phyloP scores from a whole-genome alignment of 495 filamentous ascomycete genomes.

The Cercophora sp. region DNA sequence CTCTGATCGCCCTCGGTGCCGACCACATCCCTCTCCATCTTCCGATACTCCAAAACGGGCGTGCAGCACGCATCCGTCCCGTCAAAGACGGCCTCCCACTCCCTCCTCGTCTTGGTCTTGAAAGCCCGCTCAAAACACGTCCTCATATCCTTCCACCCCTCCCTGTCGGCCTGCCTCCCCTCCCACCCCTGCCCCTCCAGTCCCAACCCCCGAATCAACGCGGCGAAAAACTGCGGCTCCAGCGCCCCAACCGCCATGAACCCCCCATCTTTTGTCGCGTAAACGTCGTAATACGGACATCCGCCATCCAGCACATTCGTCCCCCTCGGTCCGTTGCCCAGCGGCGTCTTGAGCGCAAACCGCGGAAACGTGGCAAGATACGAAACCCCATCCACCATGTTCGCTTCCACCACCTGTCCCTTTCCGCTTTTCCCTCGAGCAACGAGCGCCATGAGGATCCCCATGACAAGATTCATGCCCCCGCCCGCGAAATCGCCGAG shows the following conservation, averaged over 20 bases:
- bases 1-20: constrained; percentile 65
- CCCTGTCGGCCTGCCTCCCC: constrained; percentile 47
- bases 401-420: constrained; percentile 88
- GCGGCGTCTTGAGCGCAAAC: constrained; percentile 52
- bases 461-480: constrained; percentile 70
- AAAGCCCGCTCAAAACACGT: constrained; percentile 60
- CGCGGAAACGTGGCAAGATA: constrained; percentile 75
- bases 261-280: constrained; percentile 74
- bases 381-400: constrained; percentile 89
- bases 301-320: constrained; percentile 79
- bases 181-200: constrained; percentile 53
- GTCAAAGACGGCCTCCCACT: constrained; percentile 86
- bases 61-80: constrained; percentile 90
- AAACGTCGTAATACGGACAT: constrained; percentile 82
- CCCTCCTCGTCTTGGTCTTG: constrained; percentile 64
- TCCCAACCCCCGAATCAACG: constrained; percentile 60
- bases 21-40: constrained; percentile 57
- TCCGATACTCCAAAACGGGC: constrained; percentile 70
- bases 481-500: constrained; percentile 90
- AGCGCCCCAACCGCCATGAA: constrained; percentile 90
- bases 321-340: constrained; percentile 62
- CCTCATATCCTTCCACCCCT: constrained; percentile 62
- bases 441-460: constrained; percentile 61
- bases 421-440: constrained; percentile 54
- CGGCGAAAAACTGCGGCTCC: constrained; percentile 78